Percentiles rank a stretch among this genome's conserved stretches.
These are phyloP conservation scores for Podochytrium sp. DNA, from an alignment of 192 early-diverging fungal species.

Conservation along the genomic window DNA sequence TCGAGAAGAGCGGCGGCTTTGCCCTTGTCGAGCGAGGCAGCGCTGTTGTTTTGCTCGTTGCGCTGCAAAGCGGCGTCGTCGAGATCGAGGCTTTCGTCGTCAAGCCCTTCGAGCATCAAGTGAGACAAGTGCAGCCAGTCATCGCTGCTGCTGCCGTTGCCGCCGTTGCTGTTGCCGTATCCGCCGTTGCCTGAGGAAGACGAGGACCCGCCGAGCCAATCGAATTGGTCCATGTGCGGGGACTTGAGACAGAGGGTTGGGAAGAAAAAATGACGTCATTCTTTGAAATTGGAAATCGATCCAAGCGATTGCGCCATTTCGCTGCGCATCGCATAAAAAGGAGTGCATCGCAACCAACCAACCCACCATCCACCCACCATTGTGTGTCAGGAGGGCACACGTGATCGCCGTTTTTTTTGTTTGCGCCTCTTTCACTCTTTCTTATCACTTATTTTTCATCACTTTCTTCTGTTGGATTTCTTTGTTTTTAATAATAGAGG, in stretches of 20 bases:
- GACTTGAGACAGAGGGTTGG: neutral
- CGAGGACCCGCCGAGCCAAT: neutral
- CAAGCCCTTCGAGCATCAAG: conserved; percentile 28
- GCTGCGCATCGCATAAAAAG: too few relatives aligned
- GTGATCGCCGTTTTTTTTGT: neutral
- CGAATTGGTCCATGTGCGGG: conserved; percentile 6
- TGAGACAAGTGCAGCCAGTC: conserved; percentile 19
- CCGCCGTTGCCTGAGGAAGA: neutral
- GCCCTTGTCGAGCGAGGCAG: neutral
- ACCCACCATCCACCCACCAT: too few relatives aligned
- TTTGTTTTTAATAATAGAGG: neutral
- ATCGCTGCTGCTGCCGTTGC: neutral
- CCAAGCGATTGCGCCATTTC: neutral
- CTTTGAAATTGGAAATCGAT: neutral
- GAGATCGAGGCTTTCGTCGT: neutral
- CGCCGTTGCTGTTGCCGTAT: neutral
- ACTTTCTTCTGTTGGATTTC: neutral
- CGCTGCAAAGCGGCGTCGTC: neutral
- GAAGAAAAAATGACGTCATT: too few relatives aligned
- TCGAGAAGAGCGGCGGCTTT: neutral
- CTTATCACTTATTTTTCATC: neutral
- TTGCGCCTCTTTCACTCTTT: neutral
- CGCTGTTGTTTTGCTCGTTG: neutral
- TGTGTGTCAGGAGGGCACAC: neutral
- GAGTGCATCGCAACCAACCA: too few relatives aligned